A percentile compares a stretch with the other conserved stretches of the same genome.
phyloP scores from a whole-genome alignment of 768 basidiomycete genomes.

The Crassisporium funariophilum region DNA sequence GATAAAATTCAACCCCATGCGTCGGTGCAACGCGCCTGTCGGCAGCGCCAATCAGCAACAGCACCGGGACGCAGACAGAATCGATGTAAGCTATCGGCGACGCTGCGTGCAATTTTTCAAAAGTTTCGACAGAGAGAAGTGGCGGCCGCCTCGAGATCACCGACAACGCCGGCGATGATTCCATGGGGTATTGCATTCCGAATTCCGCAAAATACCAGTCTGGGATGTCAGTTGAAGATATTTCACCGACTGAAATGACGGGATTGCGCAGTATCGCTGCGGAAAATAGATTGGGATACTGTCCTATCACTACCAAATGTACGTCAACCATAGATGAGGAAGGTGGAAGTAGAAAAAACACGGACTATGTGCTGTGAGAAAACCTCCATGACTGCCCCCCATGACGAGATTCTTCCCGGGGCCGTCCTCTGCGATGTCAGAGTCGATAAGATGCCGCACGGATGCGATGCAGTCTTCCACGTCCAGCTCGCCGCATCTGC shows the following conservation, averaged over 20 bases:
- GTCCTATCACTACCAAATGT: conserved; percentile 54
- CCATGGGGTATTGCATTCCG: conserved; percentile 43
- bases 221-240: conserved; percentile 62
- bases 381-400: conserved; percentile 77
- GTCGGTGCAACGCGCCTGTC: conserved; percentile 66
- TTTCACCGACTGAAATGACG: conserved; percentile 62
- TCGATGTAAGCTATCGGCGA: conserved; percentile 62
- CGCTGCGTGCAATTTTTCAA: conserved; percentile 42
- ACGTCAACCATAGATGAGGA: not conserved
- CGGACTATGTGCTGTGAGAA: conserved; percentile 60
- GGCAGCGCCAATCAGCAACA: conserved; percentile 59
- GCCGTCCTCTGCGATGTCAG: conserved; percentile 50
- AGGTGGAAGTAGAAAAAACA: conserved; percentile 6
- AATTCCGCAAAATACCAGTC: conserved; percentile 65
- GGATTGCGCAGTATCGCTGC: conserved; percentile 71
- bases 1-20: conserved; percentile 66
- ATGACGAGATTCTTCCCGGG: conserved; percentile 54
- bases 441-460: conserved; percentile 48
- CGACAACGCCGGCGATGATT: conserved; percentile 27
- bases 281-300: conserved; percentile 60
- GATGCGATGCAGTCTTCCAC: conserved; percentile 65
- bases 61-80: conserved; percentile 51
- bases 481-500: conserved; percentile 64
- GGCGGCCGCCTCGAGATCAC: conserved; percentile 18
- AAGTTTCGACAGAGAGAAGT: conserved; percentile 48